phyloP scores from a whole-genome alignment of 805 yeast genomes.

The Clavispora vitiphila region DNA sequence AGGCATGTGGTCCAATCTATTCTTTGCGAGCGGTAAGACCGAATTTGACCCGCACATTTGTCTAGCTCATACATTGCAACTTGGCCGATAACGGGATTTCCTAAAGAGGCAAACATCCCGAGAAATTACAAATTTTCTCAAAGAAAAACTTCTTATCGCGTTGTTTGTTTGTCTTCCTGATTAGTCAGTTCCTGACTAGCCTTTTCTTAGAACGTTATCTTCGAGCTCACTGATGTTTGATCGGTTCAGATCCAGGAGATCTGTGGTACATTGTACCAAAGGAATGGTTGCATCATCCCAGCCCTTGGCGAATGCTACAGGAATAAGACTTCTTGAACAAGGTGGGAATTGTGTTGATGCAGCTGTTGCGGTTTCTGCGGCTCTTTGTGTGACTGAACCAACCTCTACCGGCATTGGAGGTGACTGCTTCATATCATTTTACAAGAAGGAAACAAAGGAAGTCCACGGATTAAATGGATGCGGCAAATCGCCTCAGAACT shows the following conservation, averaged over 20 bases:
- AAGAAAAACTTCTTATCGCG: no score
- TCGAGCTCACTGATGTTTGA: no score
- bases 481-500: slow-evolving; percentile 57
- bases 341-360: slow-evolving; percentile 78
- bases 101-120: no score
- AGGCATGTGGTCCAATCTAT: no score
- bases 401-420: slow-evolving; percentile 64
- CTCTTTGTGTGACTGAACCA: slow-evolving; percentile 52
- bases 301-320: slow-evolving; percentile 73
- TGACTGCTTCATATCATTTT: slow-evolving; percentile 61
- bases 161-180: no score
- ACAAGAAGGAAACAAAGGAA: slow-evolving; percentile 39
- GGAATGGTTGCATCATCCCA: slow-evolving; percentile 76
- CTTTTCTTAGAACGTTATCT: no score
- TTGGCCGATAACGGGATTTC: no score
- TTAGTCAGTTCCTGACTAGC: no score
- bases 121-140: no score
- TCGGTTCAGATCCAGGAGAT: slow-evolving; percentile 54
- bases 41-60: no score
- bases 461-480: slow-evolving; percentile 72
- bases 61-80: no score
- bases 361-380: slow-evolving; percentile 55
- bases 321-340: slow-evolving; percentile 53
- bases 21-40: no score
- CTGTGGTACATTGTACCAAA: slow-evolving; percentile 66